A percentile compares a stretch with the other conserved stretches of the same genome.
phyloP scores from a whole-genome alignment of 148 eudicot genomes.

The Rhododendron mucronatum region DNA sequence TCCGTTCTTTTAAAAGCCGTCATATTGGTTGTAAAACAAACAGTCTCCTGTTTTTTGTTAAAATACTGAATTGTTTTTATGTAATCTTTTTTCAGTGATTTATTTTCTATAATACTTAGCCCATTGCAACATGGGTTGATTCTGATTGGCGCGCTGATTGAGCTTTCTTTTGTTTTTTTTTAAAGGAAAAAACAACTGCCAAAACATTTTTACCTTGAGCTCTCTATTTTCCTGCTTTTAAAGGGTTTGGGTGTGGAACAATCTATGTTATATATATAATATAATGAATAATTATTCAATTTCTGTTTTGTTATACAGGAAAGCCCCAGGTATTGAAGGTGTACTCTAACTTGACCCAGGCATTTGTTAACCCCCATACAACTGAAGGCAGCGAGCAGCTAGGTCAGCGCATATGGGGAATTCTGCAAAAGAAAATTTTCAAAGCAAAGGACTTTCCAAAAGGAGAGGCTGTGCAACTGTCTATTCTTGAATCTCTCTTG shows the following conservation, averaged over 20 bases:
- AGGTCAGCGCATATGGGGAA: conserved; percentile 83
- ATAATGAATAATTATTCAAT: too few species aligned
- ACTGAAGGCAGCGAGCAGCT: conserved; percentile 92
- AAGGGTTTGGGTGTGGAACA: too few species aligned
- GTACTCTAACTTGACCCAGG: conserved; percentile 75
- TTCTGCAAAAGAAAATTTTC: conserved; percentile 75
- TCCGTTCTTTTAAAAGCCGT: background rate
- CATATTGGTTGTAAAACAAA: background rate
- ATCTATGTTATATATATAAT: too few species aligned
- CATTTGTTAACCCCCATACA: conserved; percentile 73
- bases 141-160: background rate
- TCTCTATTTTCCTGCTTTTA: too few species aligned
- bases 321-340: conserved; percentile 60
- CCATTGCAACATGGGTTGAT: background rate
- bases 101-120: background rate
- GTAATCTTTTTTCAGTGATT: background rate
- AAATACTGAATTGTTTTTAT: background rate
- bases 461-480: conserved; percentile 55
- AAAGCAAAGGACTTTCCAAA: conserved; percentile 81
- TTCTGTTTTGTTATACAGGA: conserved; percentile 32
- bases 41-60: background rate
- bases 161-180: background rate
- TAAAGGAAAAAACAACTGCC: background rate
- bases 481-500: conserved; percentile 57
- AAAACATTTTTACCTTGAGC: background rate